These are phyloP conservation scores for Mycosphaerella arachidis DNA, from an alignment of 2,329 filamentous ascomycete species.

Conservation along the genomic window DNA sequence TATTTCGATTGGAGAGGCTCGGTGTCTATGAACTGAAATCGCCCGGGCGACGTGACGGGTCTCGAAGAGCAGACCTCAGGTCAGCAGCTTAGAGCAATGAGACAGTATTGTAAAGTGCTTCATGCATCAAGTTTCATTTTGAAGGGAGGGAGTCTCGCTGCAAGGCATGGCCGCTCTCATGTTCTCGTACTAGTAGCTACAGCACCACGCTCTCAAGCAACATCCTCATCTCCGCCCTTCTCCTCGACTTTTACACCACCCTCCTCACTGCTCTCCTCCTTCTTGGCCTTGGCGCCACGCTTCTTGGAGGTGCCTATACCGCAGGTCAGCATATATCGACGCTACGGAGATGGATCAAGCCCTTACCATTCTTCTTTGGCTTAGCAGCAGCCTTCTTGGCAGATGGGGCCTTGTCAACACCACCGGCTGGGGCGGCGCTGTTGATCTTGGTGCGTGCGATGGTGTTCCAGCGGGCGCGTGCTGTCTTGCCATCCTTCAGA, in stretches of 20 bases:
- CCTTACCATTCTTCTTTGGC: background rate
- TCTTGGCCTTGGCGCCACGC: background rate
- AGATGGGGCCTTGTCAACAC: background rate
- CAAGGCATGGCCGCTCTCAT: background rate
- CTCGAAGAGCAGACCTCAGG: too few species aligned
- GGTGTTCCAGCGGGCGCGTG: conserved; percentile 2
- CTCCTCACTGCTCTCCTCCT: background rate
- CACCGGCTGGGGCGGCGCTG: background rate
- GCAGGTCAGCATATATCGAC: background rate
- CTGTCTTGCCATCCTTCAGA: background rate
- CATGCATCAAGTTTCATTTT: too few species aligned
- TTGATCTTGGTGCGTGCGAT: conserved; percentile 4
- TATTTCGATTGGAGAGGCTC: too few species aligned
- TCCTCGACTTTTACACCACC: background rate
- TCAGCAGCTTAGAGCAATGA: too few species aligned
- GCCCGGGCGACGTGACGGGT: too few species aligned
- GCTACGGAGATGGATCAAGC: background rate
- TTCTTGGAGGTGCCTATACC: background rate
- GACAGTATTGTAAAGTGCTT: too few species aligned
- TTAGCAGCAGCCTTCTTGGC: background rate
- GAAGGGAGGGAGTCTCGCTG: background rate
- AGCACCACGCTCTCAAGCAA: background rate
- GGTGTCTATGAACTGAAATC: too few species aligned
- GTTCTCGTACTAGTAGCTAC: background rate
- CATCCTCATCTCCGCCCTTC: background rate